These are phyloP conservation scores for Clarireedia hainanense DNA, from an alignment of 2,329 filamentous ascomycete genomes.

Conservation along the genomic window DNA sequence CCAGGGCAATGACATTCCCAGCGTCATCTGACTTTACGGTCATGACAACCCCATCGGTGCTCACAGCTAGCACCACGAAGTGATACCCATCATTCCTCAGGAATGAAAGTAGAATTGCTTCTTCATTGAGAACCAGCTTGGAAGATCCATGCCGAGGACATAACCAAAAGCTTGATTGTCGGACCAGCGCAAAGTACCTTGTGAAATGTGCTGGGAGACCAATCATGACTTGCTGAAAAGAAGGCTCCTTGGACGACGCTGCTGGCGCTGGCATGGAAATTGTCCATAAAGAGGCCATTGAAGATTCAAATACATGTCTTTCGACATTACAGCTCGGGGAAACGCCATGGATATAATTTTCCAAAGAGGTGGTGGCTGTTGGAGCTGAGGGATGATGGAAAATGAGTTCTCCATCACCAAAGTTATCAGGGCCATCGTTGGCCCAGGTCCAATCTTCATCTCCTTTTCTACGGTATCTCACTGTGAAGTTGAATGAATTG, in stretches of 20 bases:
- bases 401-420: conserved; percentile 1
- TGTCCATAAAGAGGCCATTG: neutral
- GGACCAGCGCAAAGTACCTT: conserved; percentile 2
- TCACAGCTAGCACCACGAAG: conserved; percentile 11
- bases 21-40: conserved; percentile 2
- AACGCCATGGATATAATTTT: neutral
- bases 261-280: neutral
- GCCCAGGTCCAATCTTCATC: neutral
- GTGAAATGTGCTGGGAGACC: neutral
- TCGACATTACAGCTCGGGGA: neutral
- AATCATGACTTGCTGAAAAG: neutral
- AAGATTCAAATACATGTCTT: neutral
- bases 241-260: neutral
- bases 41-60: conserved; percentile 8
- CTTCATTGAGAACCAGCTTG: neutral
- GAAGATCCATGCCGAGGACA: neutral
- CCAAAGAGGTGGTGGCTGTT: neutral
- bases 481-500: neutral
- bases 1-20: conserved; percentile 4
- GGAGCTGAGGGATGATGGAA: neutral
- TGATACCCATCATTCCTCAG: conserved; percentile 10
- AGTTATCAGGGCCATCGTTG: neutral
- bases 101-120: conserved; percentile 12
- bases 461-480: neutral
- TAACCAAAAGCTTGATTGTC: conserved; percentile 1